phyloP scores from a whole-genome alignment of 169 alveolate species.

The Blepharisma undulans region DNA sequence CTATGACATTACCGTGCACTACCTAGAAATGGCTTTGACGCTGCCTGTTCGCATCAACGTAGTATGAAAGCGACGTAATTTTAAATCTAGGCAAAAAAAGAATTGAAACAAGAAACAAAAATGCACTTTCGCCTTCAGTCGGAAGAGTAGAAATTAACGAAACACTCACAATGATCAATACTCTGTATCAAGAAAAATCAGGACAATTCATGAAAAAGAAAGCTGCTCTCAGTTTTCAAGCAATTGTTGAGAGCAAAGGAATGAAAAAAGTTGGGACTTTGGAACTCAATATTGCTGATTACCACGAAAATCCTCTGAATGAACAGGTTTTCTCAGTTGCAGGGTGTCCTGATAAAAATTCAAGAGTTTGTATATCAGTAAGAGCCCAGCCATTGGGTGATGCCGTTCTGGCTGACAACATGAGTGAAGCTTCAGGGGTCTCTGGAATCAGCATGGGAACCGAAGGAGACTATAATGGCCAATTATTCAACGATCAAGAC shows the following conservation, averaged over 20 bases:
- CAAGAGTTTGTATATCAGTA: background rate
- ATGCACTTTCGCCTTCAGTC: constrained; percentile 41
- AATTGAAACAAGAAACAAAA: constrained; percentile 32
- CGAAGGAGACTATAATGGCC: constrained; percentile 14
- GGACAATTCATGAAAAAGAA: constrained; percentile 30
- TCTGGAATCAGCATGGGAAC: constrained; percentile 42
- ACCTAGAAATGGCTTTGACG: background rate
- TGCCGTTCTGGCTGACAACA: constrained; percentile 23
- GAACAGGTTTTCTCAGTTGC: constrained; percentile 23
- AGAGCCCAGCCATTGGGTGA: constrained; percentile 36
- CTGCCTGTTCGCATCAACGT: constrained; percentile 21
- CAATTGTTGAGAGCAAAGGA: constrained; percentile 34
- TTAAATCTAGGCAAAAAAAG: constrained; percentile 26
- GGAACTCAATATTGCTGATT: constrained; percentile 9
- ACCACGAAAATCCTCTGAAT: background rate
- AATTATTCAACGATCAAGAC: constrained; percentile 4
- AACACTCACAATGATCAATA: constrained; percentile 37
- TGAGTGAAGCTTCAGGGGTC: constrained; percentile 40
- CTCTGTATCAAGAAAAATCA: constrained; percentile 26
- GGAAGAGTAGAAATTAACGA: constrained; percentile 27
- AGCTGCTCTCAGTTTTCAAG: constrained; percentile 34
- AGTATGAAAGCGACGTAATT: constrained; percentile 31
- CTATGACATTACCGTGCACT: constrained; percentile 26
- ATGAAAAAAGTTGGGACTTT: constrained; percentile 21
- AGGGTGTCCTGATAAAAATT: constrained; percentile 35